These are phyloP conservation scores for Calonectria honghensis DNA, from an alignment of 2,329 filamentous ascomycete genomes.

Conservation along the genomic window DNA sequence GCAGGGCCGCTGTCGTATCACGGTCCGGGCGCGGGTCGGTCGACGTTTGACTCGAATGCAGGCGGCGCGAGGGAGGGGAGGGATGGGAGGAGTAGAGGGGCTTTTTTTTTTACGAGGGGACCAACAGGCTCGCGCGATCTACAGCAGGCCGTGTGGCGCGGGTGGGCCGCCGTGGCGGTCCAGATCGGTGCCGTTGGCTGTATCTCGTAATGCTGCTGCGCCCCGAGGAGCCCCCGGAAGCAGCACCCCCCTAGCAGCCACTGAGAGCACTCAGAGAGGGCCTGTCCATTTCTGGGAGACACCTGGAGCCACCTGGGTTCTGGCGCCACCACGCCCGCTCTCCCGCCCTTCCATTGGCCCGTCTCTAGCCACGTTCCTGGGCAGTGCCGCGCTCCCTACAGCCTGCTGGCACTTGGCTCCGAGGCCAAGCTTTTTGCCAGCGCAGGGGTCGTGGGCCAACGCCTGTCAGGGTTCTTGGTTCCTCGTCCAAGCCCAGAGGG, in stretches of 20 bases:
- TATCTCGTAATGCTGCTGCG: conserved; percentile 9
- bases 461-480: conserved; percentile 8
- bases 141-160: not conserved
- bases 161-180: not conserved
- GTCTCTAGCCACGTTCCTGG: conserved; percentile 9
- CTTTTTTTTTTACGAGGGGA: conserved; percentile 6
- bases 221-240: not conserved
- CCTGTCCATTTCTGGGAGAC: not conserved
- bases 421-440: conserved; percentile 19
- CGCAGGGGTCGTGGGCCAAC: conserved; percentile 6
- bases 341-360: conserved; percentile 9
- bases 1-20: not conserved
- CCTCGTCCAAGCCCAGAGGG: no score
- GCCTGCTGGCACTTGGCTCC: conserved; percentile 18
- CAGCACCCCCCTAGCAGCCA: not conserved
- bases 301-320: not conserved
- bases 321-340: not conserved
- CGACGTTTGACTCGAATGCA: not conserved
- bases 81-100: no score
- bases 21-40: not conserved
- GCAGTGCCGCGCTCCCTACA: not conserved
- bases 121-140: conserved; percentile 21
- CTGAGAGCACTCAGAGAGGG: no score
- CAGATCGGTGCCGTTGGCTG: conserved; percentile 1
- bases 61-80: not conserved